These are phyloP conservation scores for Beauveria asiatica DNA, from an alignment of 2,329 filamentous ascomycete genomes.

Conservation along the genomic window DNA sequence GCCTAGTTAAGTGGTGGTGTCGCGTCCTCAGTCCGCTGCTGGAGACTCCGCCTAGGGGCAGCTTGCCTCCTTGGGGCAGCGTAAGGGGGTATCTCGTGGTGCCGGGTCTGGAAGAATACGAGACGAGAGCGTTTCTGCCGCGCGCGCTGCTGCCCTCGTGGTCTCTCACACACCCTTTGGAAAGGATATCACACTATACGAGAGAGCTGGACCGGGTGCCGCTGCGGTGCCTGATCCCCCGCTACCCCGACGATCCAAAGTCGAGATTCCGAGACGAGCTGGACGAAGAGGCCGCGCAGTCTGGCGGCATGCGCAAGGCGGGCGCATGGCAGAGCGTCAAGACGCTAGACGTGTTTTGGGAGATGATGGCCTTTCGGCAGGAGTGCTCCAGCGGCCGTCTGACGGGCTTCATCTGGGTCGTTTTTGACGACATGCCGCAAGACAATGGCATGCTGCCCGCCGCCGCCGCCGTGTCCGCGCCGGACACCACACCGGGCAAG, in stretches of 20 bases:
- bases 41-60: constrained; percentile 30
- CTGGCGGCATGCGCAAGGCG: constrained; percentile 41
- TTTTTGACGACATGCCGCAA: constrained; percentile 53
- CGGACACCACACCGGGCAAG: constrained; percentile 26
- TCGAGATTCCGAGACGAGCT: constrained; percentile 80
- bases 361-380: constrained; percentile 93
- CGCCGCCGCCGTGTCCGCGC: constrained; percentile 17
- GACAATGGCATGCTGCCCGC: constrained; percentile 15
- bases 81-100: constrained; percentile 78
- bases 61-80: constrained; percentile 29
- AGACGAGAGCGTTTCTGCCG: constrained; percentile 74
- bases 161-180: constrained; percentile 65
- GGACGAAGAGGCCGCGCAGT: constrained; percentile 67
- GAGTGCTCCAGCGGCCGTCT: constrained; percentile 89
- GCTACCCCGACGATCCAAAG: constrained; percentile 93
- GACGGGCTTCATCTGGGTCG: constrained; percentile 91
- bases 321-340: constrained; percentile 78
- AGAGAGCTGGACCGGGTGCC: constrained; percentile 54
- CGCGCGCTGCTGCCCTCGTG: constrained; percentile 45
- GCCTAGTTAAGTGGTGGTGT: constrained; percentile 94
- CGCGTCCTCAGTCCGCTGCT: constrained; percentile 73
- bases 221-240: constrained; percentile 76
- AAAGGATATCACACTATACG: constrained; percentile 52
- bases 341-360: constrained; percentile 90
- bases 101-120: constrained; percentile 75